Evolutionary conservation across 345 rosid genomes (phyloP), one percentile per base, ranked within the genome.

Genomic region (Gossypium turneri): DNA sequence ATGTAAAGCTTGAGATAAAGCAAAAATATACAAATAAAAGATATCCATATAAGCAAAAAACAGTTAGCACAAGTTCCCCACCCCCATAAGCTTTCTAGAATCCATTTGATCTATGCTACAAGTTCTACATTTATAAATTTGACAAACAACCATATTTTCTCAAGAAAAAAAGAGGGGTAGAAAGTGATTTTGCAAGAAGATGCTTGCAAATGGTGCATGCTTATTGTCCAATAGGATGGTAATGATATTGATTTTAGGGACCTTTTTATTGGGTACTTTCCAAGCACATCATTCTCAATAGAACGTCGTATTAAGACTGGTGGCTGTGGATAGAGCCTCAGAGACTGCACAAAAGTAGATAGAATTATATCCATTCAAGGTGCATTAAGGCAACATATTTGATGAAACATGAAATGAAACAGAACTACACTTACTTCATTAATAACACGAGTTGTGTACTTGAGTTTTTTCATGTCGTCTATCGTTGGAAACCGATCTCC

Each of bases 291-390:
- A 27, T 81, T 80, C 67, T 84, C 88, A 44, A 90, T 50, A 72
- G 97, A 92, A 64, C 98, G 97, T 7, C 97, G 97, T 67, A 94
- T 94, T 62, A 94, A 82, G 73, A 94, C 97, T 17, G 98, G 98
- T 69, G 98, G 98, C 75, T 94, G 98, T 56, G 98, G 98, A 79
- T 92, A 94, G 71, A 94, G 86, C 84, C 98, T 85, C 85, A 94
- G 74, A 59, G 97, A 90, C 97, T 94, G 82, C 83, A 83, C 58
- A 83, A 70, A n/a, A 34, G 57, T 67, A 53, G 57, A 75, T 38
- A 78, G 66, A 58, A 75, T 34, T 45, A 78, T 66, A 27, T 25
- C 65, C 29, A 72, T n/a, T 25, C 12, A 10, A 45, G 45, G 27
- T 29, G 71, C 24, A 73, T 52, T 15, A 34, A 69, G 56, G 43